A percentile compares a stretch with the other conserved stretches of the same genome.
phyloP scores from a whole-genome alignment of 1,284 basidiomycete genomes.

The Blastosporella zonata region DNA sequence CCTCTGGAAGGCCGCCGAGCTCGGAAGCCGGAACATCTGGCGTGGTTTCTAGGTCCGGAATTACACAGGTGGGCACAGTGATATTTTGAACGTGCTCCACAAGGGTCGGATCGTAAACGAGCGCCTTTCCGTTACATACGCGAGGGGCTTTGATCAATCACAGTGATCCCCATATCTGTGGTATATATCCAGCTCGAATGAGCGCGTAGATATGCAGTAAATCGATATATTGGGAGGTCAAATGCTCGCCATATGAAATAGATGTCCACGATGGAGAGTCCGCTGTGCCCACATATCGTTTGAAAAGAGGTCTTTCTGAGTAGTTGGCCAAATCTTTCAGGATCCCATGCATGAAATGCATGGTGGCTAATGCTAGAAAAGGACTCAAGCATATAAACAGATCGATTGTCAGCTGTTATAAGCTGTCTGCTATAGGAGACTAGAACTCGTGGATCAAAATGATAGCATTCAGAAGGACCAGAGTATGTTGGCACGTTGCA shows the following conservation, averaged over 20 bases:
- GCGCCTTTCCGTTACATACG: constrained; percentile 17
- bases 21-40: not conserved
- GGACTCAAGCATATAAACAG: too few relatives aligned
- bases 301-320: constrained; percentile 16
- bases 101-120: constrained; percentile 22
- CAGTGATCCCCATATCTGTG: constrained; percentile 20
- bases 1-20: constrained; percentile 12
- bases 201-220: constrained; percentile 25
- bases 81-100: not conserved
- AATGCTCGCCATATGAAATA: constrained; percentile 9
- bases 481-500: too few relatives aligned
- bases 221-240: constrained; percentile 13
- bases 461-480: too few relatives aligned
- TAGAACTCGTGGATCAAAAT: too few relatives aligned
- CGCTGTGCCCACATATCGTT: constrained; percentile 1
- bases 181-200: constrained; percentile 24
- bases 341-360: constrained; percentile 1
- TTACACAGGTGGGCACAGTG: constrained; percentile 7
- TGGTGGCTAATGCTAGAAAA: not conserved
- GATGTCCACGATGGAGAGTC: constrained; percentile 10
- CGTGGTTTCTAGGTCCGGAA: constrained; percentile 6
- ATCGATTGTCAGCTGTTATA: too few relatives aligned
- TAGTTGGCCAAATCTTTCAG: constrained; percentile 1
- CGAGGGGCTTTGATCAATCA: constrained; percentile 21
- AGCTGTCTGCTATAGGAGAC: too few relatives aligned